Conservation (phyloP, 2,329 filamentous ascomycete species). For the Sclerotiophoma versabilis region DNA sequence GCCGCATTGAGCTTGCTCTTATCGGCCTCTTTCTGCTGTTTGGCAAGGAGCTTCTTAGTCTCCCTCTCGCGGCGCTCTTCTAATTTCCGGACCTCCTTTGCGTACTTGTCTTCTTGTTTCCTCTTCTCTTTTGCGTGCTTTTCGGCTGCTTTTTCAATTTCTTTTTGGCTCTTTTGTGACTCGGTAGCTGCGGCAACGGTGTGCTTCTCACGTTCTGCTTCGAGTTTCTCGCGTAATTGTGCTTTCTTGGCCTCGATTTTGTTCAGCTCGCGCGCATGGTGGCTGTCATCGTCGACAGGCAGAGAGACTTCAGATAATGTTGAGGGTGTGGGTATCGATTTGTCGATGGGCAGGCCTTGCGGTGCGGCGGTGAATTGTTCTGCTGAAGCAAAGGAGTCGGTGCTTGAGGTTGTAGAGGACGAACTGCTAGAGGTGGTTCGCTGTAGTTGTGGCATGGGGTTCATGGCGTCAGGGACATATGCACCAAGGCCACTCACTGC, state of each 20-base stretch:
- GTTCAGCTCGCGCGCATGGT: conserved; percentile 61
- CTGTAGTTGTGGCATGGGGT: conserved; percentile 28
- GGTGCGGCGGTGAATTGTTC: conserved; percentile 51
- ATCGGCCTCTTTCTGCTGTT: conserved; percentile 67
- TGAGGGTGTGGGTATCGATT: conserved; percentile 36
- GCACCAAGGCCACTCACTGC: conserved; percentile 17
- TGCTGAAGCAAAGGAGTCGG: conserved; percentile 53
- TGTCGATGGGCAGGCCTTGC: conserved; percentile 36
- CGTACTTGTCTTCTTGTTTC: conserved; percentile 53
- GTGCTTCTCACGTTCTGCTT: conserved; percentile 63
- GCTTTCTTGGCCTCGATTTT: conserved; percentile 66
- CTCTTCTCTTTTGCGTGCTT: conserved; percentile 66
- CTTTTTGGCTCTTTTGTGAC: conserved; percentile 53
- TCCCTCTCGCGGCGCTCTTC: conserved; percentile 72
- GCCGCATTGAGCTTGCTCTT: conserved; percentile 56
- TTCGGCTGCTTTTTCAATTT: conserved; percentile 67
- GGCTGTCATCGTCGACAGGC: conserved; percentile 22
- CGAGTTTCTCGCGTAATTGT: conserved; percentile 68
- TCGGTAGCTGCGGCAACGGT: conserved; percentile 37
- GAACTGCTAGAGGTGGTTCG: conserved; percentile 39
- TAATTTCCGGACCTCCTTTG: conserved; percentile 64
- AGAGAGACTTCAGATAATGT: conserved; percentile 35
- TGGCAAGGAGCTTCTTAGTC: conserved; percentile 69
- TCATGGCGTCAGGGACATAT: conserved; percentile 32
- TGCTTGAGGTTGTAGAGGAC: conserved; percentile 32